Percentiles rank a stretch among this genome's conserved stretches.
These are phyloP conservation scores for Claviceps cyperi DNA, from an alignment of 2,329 filamentous ascomycete genomes.

Conservation along the genomic window DNA sequence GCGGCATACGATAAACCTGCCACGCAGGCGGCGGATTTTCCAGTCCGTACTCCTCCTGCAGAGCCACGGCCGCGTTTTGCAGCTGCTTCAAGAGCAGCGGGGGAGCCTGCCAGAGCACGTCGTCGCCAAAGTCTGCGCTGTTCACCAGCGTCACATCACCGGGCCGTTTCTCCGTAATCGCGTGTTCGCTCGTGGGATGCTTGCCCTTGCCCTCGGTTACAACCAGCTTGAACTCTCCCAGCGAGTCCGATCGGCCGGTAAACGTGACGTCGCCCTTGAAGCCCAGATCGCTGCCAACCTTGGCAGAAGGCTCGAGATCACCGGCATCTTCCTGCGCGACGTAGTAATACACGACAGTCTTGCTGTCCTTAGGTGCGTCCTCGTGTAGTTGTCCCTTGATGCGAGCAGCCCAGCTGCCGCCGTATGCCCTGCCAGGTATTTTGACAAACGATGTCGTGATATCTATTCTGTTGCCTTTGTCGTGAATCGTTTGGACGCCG, in stretches of 20 bases:
- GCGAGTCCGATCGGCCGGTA: slow-evolving; percentile 50
- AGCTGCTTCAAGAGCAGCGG: slow-evolving; percentile 41
- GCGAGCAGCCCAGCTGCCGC: slow-evolving; percentile 82
- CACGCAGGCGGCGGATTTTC: slow-evolving; percentile 70
- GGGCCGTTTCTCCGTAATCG: slow-evolving; percentile 52
- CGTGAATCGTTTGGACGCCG: slow-evolving; percentile 80
- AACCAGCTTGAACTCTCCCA: slow-evolving; percentile 69
- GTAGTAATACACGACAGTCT: slow-evolving; percentile 72
- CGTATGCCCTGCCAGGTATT: slow-evolving; percentile 68
- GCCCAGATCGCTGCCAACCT: slow-evolving; percentile 30
- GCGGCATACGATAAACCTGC: slow-evolving; percentile 67
- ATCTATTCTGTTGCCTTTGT: slow-evolving; percentile 76
- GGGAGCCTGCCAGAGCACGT: slow-evolving; percentile 76
- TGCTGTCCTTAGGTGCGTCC: slow-evolving; percentile 50
- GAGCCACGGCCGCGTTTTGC: slow-evolving; percentile 33
- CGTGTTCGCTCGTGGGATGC: slow-evolving; percentile 49
- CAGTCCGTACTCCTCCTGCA: slow-evolving; percentile 32
- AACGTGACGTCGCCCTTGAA: slow-evolving; percentile 51
- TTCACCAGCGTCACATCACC: slow-evolving; percentile 63
- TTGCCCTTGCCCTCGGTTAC: slow-evolving; percentile 56
- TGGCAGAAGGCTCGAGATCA: slow-evolving; percentile 42
- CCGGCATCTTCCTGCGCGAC: slow-evolving; percentile 65
- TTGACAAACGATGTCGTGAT: slow-evolving; percentile 91
- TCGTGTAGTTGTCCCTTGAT: slow-evolving; percentile 68
- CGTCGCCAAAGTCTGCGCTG: slow-evolving; percentile 50